Percentiles rank a stretch among this genome's conserved stretches.
Conservation (phyloP, 164 flowering plant species). For the Saururus chinensis region DNA sequence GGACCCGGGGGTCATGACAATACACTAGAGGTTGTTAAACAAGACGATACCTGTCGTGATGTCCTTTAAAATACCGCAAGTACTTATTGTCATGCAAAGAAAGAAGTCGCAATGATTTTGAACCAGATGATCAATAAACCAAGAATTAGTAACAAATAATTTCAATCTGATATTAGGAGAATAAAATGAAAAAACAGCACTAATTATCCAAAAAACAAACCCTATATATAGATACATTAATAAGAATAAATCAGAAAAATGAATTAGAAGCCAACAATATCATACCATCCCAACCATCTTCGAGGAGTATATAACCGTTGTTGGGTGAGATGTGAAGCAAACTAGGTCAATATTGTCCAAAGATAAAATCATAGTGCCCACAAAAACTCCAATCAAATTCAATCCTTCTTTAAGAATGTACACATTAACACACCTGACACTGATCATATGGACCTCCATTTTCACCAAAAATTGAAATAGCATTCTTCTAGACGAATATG, state of each 20-base stretch:
- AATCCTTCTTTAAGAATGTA: too few relatives aligned
- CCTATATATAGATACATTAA: not conserved
- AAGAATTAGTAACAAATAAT: not conserved
- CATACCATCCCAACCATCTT: slow-evolving; percentile 99
- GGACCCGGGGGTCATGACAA: not conserved
- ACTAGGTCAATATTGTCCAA: slow-evolving; percentile 97
- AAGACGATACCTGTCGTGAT: slow-evolving; percentile 74
- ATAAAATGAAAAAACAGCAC: not conserved
- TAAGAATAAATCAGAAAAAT: not conserved
- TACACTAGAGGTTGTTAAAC: not conserved
- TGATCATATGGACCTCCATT: too few relatives aligned
- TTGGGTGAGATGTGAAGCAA: slow-evolving; percentile 89
- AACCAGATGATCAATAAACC: slow-evolving; percentile 10
- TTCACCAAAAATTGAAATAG: too few relatives aligned
- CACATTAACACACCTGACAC: too few relatives aligned
- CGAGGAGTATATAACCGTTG: slow-evolving; percentile 95
- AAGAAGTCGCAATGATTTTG: slow-evolving; percentile 93
- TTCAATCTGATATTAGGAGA: too few relatives aligned
- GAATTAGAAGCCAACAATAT: not conserved
- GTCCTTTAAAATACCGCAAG: slow-evolving; percentile 95
- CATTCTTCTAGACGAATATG: too few relatives aligned
- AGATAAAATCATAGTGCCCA: too few relatives aligned
- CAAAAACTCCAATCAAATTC: too few relatives aligned
- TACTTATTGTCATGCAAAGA: slow-evolving; percentile 95
- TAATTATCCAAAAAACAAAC: not conserved